These are phyloP conservation scores for Macrocystidia cucumis DNA, from an alignment of 1,284 basidiomycete genomes.

Conservation along the genomic window DNA sequence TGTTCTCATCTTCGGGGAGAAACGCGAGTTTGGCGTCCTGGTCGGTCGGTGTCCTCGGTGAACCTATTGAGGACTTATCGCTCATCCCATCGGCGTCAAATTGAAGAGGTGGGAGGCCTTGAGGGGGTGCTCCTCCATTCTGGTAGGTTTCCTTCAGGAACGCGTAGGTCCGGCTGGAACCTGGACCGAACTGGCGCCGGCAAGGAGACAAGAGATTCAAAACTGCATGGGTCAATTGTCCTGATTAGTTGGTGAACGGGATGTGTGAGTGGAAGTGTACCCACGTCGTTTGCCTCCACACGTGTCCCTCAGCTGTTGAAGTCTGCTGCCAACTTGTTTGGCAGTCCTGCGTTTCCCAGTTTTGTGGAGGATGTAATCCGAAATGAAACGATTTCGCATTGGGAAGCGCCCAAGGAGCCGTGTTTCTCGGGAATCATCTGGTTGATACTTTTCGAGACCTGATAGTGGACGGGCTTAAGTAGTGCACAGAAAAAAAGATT, in stretches of 20 bases:
- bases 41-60: constrained; percentile 30
- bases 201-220: constrained; percentile 35
- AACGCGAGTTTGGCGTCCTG: constrained; percentile 4
- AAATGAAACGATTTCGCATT: constrained; percentile 67
- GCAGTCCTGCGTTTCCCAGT: constrained; percentile 59
- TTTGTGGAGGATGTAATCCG: constrained; percentile 55
- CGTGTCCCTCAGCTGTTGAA: constrained; percentile 65
- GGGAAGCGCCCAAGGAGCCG: constrained; percentile 64
- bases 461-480: constrained; percentile 5
- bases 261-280: constrained; percentile 23
- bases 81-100: constrained; percentile 29
- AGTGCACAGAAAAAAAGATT: constrained; percentile 7
- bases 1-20: constrained; percentile 12
- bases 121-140: constrained; percentile 2
- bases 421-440: constrained; percentile 61
- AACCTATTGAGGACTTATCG: constrained; percentile 26
- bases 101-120: constrained; percentile 15
- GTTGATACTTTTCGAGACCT: constrained; percentile 63
- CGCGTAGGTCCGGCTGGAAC: neutral
- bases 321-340: constrained; percentile 67
- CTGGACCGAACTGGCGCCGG: constrained; percentile 14
- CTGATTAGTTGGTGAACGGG: constrained; percentile 7
- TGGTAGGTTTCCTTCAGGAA: neutral
- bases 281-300: constrained; percentile 56
- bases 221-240: constrained; percentile 19